A percentile compares a stretch with the other conserved stretches of the same genome.
These are phyloP conservation scores for Mycena vulgaris DNA, from an alignment of 768 basidiomycete species.

Conservation along the genomic window DNA sequence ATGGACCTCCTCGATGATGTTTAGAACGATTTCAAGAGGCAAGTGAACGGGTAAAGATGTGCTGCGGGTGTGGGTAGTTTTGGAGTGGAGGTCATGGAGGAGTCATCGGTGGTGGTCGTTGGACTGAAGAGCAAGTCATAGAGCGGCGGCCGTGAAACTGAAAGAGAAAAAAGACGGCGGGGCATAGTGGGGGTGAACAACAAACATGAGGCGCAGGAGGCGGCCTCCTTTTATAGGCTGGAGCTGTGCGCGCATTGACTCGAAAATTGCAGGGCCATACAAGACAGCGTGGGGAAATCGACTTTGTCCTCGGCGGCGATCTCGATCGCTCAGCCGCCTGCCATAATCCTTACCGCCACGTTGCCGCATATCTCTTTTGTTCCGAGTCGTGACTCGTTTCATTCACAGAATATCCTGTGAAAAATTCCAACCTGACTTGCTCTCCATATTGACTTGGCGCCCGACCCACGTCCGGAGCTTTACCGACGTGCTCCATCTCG, in stretches of 20 bases:
- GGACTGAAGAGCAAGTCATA: constrained; percentile 1
- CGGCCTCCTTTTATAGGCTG: neutral
- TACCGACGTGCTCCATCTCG: neutral
- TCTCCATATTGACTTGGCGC: neutral
- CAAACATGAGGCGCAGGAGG: neutral
- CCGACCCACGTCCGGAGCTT: no score
- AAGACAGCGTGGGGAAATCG: neutral
- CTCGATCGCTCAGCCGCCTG: no score
- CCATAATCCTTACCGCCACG: no score
- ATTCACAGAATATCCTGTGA: no score
- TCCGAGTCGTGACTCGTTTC: no score
- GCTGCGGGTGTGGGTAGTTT: constrained; percentile 20
- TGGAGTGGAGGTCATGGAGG: constrained; percentile 29
- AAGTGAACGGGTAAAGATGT: constrained; percentile 48
- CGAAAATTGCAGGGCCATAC: no score
- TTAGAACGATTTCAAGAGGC: constrained; percentile 75
- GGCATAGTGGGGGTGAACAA: constrained; percentile 12
- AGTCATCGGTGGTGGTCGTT: constrained; percentile 5
- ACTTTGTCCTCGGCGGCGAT: no score
- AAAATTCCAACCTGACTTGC: neutral
- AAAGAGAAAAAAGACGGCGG: constrained; percentile 2
- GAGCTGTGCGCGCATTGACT: neutral
- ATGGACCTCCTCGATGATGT: constrained; percentile 73
- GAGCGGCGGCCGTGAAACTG: neutral
- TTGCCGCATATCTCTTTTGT: no score